phyloP scores from a whole-genome alignment of 2,329 filamentous ascomycete genomes.

The Bipolaris bicolor region DNA sequence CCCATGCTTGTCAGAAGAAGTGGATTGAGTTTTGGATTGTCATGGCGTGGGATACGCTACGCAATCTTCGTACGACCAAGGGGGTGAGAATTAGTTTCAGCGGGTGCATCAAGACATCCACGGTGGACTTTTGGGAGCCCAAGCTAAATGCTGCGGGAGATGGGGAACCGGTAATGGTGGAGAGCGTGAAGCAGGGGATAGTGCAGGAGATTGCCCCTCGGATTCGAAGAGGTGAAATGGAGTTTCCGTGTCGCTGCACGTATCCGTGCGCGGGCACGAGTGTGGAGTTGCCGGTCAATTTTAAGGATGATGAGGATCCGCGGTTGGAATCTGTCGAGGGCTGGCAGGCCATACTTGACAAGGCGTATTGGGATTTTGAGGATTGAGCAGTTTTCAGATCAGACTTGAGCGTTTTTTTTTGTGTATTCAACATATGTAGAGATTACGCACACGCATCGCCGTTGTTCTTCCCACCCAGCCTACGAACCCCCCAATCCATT shows the following conservation, averaged over 20 bases:
- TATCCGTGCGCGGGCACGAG: constrained; percentile 7
- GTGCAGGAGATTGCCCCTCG: neutral
- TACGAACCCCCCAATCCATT: no score
- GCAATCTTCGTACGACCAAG: neutral
- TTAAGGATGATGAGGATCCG: constrained; percentile 1
- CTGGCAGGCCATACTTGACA: constrained; percentile 8
- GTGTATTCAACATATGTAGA: no score
- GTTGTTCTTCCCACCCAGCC: no score
- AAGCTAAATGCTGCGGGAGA: constrained; percentile 5
- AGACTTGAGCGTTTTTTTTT: no score
- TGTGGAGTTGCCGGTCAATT: neutral
- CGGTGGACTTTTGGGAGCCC: constrained; percentile 14
- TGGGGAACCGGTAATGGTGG: neutral
- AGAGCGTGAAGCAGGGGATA: neutral
- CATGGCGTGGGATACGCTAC: constrained; percentile 6
- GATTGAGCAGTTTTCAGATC: neutral
- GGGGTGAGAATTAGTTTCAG: constrained; percentile 8
- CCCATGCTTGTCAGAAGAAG: constrained; percentile 23
- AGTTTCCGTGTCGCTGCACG: constrained; percentile 14
- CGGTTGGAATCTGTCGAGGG: constrained; percentile 6
- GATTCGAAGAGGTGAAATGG: neutral
- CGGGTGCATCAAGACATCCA: constrained; percentile 23
- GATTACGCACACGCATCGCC: no score
- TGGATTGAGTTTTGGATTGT: constrained; percentile 25
- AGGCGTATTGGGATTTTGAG: constrained; percentile 16